A percentile compares a stretch with the other conserved stretches of the same genome.
phyloP scores from a whole-genome alignment of 2,329 filamentous ascomycete genomes.

The Colletotrichum cereale region DNA sequence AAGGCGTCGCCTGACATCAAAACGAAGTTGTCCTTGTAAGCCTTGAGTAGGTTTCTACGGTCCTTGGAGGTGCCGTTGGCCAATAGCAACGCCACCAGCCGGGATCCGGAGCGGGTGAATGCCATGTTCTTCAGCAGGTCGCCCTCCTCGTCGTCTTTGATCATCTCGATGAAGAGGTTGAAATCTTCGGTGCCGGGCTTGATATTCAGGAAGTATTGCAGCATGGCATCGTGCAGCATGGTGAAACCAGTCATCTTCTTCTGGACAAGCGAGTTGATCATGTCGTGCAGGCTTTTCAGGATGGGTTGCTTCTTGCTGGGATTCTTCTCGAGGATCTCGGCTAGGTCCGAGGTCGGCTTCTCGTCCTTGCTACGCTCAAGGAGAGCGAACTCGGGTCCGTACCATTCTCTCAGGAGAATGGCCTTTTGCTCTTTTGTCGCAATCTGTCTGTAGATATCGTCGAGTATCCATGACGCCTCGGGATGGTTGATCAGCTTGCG shows the following conservation, averaged over 20 bases:
- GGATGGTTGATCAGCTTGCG: conserved; percentile 95
- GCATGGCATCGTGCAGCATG: conserved; percentile 97
- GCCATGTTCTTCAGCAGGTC: conserved; percentile 95
- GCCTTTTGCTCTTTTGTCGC: conserved; percentile 90
- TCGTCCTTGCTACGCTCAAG: conserved; percentile 72
- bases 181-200: conserved; percentile 84
- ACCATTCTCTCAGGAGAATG: conserved; percentile 91
- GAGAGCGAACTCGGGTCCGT: conserved; percentile 91
- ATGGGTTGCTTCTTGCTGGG: conserved; percentile 90
- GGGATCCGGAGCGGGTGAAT: conserved; percentile 90
- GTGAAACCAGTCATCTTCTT: conserved; percentile 98
- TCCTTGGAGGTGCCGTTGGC: conserved; percentile 93
- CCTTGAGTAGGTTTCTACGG: conserved; percentile 87
- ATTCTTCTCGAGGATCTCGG: conserved; percentile 78
- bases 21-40: conserved; percentile 90
- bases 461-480: conserved; percentile 96
- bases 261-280: conserved; percentile 93
- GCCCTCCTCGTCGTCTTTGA: conserved; percentile 92
- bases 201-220: conserved; percentile 91
- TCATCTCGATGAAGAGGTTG: conserved; percentile 86
- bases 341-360: conserved; percentile 74
- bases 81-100: conserved; percentile 83
- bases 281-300: conserved; percentile 84
- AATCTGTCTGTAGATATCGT: conserved; percentile 93
- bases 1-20: conserved; percentile 84